phyloP scores from a whole-genome alignment of 257 asterid genomes.

The Linaria vulgaris region DNA sequence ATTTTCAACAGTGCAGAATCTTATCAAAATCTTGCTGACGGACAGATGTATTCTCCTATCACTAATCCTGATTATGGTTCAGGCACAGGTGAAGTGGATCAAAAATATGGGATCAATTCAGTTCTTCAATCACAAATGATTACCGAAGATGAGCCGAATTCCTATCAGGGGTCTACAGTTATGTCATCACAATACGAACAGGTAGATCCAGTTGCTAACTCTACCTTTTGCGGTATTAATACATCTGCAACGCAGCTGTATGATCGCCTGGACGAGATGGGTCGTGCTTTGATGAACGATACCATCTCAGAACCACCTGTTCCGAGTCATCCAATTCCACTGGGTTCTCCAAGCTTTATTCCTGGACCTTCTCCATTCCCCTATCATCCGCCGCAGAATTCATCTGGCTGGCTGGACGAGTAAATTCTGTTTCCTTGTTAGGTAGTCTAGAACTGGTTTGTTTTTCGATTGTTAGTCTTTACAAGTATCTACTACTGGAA shows the following conservation, averaged over 20 bases:
- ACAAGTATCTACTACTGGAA: not conserved
- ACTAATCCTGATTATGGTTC: constrained; percentile 35
- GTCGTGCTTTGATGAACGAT: constrained; percentile 30
- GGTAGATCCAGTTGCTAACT: constrained; percentile 13
- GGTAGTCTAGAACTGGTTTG: not conserved
- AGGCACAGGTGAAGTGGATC: constrained; percentile 19
- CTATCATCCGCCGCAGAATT: constrained; percentile 33
- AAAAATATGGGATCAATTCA: not conserved
- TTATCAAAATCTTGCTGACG: constrained; percentile 24
- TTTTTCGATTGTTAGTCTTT: not conserved
- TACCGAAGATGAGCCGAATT: constrained; percentile 23
- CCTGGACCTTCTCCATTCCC: constrained; percentile 42
- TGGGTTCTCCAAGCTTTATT: constrained; percentile 45
- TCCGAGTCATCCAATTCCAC: constrained; percentile 26
- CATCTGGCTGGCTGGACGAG: constrained; percentile 77
- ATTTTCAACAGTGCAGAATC: constrained; percentile 27
- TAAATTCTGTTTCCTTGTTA: constrained; percentile 23
- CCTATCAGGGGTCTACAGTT: constrained; percentile 13
- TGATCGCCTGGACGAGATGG: constrained; percentile 47
- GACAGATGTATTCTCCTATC: constrained; percentile 25
- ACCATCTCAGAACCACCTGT: constrained; percentile 28
- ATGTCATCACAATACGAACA: constrained; percentile 26
- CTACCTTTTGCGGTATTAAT: constrained; percentile 29
- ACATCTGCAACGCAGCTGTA: constrained; percentile 49
- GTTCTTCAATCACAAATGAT: constrained; percentile 21